Evolutionary conservation across 768 basidiomycete species (phyloP).

Genomic region (Gautieria morchelliformis): DNA sequence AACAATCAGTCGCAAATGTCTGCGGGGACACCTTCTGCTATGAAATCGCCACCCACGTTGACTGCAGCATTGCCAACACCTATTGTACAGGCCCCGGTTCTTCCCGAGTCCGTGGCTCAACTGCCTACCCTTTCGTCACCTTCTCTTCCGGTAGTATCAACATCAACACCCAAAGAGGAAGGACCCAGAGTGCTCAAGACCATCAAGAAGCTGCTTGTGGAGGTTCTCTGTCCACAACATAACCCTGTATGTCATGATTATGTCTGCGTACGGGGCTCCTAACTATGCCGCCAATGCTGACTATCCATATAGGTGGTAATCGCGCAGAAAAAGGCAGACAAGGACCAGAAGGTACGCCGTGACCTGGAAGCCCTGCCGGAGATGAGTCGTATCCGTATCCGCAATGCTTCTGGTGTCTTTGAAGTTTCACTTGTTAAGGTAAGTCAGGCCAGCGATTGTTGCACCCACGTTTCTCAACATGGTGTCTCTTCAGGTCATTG

Average conservation of each 20-base stretch:
- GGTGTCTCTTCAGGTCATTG: constrained; percentile 35
- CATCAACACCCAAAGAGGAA: not conserved
- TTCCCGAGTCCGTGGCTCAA: not conserved
- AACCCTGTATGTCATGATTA: constrained; percentile 62
- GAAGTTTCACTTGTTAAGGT: constrained; percentile 63
- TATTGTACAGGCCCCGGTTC: not conserved
- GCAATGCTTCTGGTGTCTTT: constrained; percentile 75
- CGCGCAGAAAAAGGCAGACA: constrained; percentile 64
- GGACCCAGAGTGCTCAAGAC: constrained; percentile 42
- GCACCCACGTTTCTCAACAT: not conserved
- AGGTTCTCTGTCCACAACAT: constrained; percentile 77
- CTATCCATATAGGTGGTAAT: constrained; percentile 48
- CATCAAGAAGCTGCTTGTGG: constrained; percentile 65
- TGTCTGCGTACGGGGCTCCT: not conserved
- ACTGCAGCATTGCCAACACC: not conserved
- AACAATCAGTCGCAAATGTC: not conserved
- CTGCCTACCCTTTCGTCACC: not conserved
- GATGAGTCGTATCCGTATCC: constrained; percentile 75
- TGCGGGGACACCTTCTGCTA: not conserved
- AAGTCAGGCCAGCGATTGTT: not conserved
- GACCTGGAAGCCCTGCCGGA: constrained; percentile 62
- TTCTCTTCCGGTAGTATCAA: not conserved
- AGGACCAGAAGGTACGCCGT: constrained; percentile 60
- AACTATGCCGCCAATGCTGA: not conserved
- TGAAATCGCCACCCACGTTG: not conserved